Evolutionary conservation across 805 yeast genomes (phyloP), one percentile per base, ranked within the genome.

Genomic region (Hanseniaspora meyeri): DNA sequence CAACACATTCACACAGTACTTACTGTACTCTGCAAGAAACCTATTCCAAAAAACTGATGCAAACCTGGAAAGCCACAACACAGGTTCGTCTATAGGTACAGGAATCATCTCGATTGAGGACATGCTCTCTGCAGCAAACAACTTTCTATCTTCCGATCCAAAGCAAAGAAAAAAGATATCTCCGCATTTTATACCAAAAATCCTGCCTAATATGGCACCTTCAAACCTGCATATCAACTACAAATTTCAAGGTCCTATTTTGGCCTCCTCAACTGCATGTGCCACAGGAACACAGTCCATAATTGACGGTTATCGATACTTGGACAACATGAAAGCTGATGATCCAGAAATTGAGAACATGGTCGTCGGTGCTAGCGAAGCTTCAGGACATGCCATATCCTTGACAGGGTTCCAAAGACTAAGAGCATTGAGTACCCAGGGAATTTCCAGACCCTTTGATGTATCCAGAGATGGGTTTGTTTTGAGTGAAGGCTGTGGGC

Each of bases 281-380:
- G 95, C 99, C 4, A 89, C 98, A 0, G 99, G 99, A 0, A 78
- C 85, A 32, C 95, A 93, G 65, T 78, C 96, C 0, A 83, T 93
- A 49, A 97, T 97, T 3, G 99, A 93, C 66, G 97, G 96, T 0
- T 78, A 75, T 61, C 79, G 90, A 63, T 83, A 90, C 63, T 87
- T 93, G 46, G 11, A 43, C 14, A 27, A 51, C 29, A 46, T 46
- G 42, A 24, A 19, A 12, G 49, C 19, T 19, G 49, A 34, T 58
- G 72, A 76, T 59, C 95, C 87, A 4, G 84, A 85, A 70, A 87
- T 91, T 11, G 83, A 89, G 61, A 87, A 84, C 4, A 86, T 90
- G 81, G 75, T 93, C 10, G 93, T 95, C 9, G 98, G 98, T n/a
- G 95, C 96, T 1, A 73, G 95, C 3, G 99, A 93, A 64, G 82